Base-by-base conservation (phyloP, 176 grass and related monocot species). In the Aechmea fasciata region DNA sequence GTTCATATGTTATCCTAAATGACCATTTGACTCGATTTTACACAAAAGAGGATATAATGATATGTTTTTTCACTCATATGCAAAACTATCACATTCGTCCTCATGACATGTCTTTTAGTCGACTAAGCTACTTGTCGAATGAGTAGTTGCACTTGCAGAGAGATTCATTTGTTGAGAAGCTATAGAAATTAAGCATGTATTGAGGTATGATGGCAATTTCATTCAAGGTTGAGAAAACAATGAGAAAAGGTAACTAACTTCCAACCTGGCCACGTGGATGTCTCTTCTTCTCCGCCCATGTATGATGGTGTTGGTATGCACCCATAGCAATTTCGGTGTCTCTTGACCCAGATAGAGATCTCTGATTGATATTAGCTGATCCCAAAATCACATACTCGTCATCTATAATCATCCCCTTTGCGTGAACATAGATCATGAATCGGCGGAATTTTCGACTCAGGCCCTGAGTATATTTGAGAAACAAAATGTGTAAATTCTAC, bases 241-340 rank as follows among this genome's bases (percentile, higher is more conserved):
- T 15, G 51, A 9, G 48, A 29, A 15, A 65, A 53, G 0, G 3
- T 4, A 66, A 69, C 10, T 10, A 66, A 69, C 10, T 10, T 75
- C 71, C 9, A 69, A 96, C 93, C 93, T 96, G 93, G 53, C 89
- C 93, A 2, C 63, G 86, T 68, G 93, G 93, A 78, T 92, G 86
- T n/a, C 41, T 18, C 20, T 69, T 69, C 47, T 90, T 85, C 50
- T 64, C 79, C 76, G 79, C 76, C 93, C 93, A 96, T 64, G 89
- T 48, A n/a, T 90, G 50, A 70, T 87, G 82, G 82, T 84, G 86
- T 76, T 97, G 94, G 84, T 97, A 97, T 18, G 94, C 94, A 10
- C 94, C 94, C 94, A 96, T 96, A 47, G 92, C 88, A 51, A 96
- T 89, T 83, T 96, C 92, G 11, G 92, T 96, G 84, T 96, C 92